A percentile compares a stretch with the other conserved stretches of the same genome.
Conservation (phyloP, 2,329 filamentous ascomycete species). For the Periconia sp. region DNA sequence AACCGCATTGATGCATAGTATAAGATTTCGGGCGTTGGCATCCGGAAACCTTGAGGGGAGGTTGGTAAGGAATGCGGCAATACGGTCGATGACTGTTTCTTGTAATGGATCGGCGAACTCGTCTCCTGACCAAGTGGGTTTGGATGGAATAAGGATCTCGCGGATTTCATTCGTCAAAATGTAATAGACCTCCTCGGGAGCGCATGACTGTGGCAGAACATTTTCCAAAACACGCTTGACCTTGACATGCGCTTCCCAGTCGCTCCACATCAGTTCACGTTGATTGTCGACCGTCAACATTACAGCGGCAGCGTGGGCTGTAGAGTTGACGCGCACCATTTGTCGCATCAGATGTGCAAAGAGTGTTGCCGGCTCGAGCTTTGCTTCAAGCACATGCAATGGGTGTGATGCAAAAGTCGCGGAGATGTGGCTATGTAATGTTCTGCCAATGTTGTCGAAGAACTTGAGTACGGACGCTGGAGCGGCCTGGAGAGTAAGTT, state of each 20-base stretch:
- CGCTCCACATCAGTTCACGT: conserved; percentile 91
- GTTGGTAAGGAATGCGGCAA: conserved; percentile 71
- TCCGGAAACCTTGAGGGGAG: conserved; percentile 74
- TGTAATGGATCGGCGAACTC: conserved; percentile 24
- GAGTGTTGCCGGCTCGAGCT: conserved; percentile 82
- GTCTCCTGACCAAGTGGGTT: conserved; percentile 64
- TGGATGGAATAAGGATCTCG: conserved; percentile 68
- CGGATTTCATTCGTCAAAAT: conserved; percentile 64
- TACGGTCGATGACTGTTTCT: conserved; percentile 70
- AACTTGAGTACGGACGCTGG: conserved; percentile 86
- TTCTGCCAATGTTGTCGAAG: conserved; percentile 81
- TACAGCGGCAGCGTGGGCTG: conserved; percentile 90
- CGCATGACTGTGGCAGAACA: conserved; percentile 55
- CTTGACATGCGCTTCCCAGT: conserved; percentile 72
- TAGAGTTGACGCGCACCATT: conserved; percentile 86
- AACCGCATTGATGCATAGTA: conserved; percentile 74
- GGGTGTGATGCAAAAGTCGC: conserved; percentile 86
- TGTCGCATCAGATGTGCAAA: conserved; percentile 87
- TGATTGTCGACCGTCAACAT: conserved; percentile 88
- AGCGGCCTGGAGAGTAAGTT: conserved; percentile 87
- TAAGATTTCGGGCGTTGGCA: conserved; percentile 70
- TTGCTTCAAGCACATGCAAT: conserved; percentile 80
- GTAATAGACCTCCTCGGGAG: conserved; percentile 58
- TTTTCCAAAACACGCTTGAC: conserved; percentile 59
- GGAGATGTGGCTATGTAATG: conserved; percentile 77